Evolutionary conservation across 805 yeast species (phyloP), one percentile per base, ranked within the genome.

Genomic region (Sugiyamaella valdiviana): DNA sequence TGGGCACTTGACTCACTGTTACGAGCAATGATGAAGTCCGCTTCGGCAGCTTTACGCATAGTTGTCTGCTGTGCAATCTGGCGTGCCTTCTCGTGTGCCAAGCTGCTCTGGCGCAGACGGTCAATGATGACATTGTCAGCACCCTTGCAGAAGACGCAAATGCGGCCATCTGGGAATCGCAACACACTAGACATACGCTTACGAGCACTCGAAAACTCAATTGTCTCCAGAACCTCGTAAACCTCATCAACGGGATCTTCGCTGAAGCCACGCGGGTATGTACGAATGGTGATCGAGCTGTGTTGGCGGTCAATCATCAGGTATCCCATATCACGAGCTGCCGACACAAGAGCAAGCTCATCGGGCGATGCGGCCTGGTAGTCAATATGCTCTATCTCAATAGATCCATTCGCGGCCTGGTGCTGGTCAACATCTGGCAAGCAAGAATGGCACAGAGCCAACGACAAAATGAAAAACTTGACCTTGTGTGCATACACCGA

Each of bases 361-460:
- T 93, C 99, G 0, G 99, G 99, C 0, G 97, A 90, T 0, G 98
- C 81, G 0, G 98, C 87, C 62, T 91, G 97, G 59, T 93, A 93
- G 45, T 78, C 81, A 7, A 90, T 77, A 19, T 73, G 70, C 49
- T 79, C 82, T 20, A 89, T 19, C 36, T 51, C 52, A 10, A 24
- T 73, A 9, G 50, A 57, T 20, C 59, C 61, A 4, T 59, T 61
- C 1, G 53, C 63, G 1, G 49, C 57, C 6, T 48, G 48, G 19
- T 55, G 57, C 1, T 59, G 57, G 32, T 50, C 57, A 39, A 57
- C 39, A 20, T 65, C 69, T 1, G 98, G 98, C 42, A 87, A 68
- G 63, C 98, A 91, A 0, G 93, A 77, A 62, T 90, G 96, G 59
- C 99, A 93, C 41, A 93, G 68, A 0, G 98, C 93, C 45, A 93